Evolutionary conservation across 2,329 filamentous ascomycete genomes (phyloP), one percentile per base, ranked within the genome.

Genomic region (Lasiodiplodia sp.): DNA sequence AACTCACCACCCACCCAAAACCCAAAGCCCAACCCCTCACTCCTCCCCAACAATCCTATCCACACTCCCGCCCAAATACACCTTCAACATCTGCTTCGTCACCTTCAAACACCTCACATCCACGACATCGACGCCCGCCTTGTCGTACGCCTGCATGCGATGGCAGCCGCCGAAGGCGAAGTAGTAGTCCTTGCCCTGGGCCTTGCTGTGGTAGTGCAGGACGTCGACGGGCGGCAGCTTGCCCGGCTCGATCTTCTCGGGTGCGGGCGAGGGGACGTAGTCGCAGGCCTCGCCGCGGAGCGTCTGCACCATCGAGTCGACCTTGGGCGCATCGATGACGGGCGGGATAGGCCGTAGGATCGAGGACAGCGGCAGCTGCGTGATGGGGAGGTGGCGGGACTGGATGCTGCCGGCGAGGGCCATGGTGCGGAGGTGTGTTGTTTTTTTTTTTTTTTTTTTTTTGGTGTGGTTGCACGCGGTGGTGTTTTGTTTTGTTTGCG

Each of bases 221-320:
- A 70, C 69, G 58, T 70, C 69, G 57, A 70, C 66, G 58, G 69
- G 66, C 66, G 69, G 69, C 66, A 70, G 66, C 28, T 38, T 31
- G 21, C 67, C 67, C 1, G 69, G 57, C 66, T 68, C 66, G 58
- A 68, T 68, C 11, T 47, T 49, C 31, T 70, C 69, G 4, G 69
- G 66, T 3, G 66, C 66, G 34, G 69, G 69, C 58, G 25, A 25
- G 10, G 66, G 66, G 16, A 68, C 34, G 69, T 69, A 69, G 66
- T 51, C 63, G 66, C 58, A 58, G 11, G 57, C 21, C 44, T 68
- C 55, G 58, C 60, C 58, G 25, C 55, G 51, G 25, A 70, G 69
- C 21, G 69, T 70, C 56, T 68, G 60, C 25, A 69, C 66, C 69
- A 70, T 70, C n/a, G 66, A 68, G 56, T 70, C 69, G 66, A 70